Base-by-base conservation (phyloP, 768 basidiomycete genomes). In the Pisolithus orientalis region DNA sequence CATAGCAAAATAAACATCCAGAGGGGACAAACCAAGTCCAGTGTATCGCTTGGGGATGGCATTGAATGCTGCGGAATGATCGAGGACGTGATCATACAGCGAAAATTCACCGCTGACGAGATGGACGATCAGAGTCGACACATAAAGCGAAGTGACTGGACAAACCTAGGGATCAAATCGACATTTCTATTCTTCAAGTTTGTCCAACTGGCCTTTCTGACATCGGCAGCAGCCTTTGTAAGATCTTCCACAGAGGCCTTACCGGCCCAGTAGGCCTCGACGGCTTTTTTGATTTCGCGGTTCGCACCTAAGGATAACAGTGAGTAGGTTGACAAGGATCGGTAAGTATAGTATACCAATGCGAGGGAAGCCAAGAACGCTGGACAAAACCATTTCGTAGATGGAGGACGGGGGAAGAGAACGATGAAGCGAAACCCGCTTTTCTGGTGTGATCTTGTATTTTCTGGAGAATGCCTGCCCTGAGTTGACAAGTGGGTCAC, bases 1-100 rank as follows among this genome's bases (percentile, higher is more conserved):
- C 90, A 98, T 94, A 62, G 96, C 96, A 63, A 99, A 98, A 75
- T 90, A 96, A 67, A 94, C 85, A 73, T 99, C 95, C 59, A 98
- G 84, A 57, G 83, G 78, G 28, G 91, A 90, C 49, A 99, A 75
- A 52, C 85, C 84, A 59, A 90, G 87, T 49, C 87, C 86, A 54
- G 82, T 75, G 71, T 98, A 99, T 60, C 94, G 90, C 73, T 90
- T 84, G 60, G 95, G 95, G 70, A 99, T 90, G 65, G 88, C 92
- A 70, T 97, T 96, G 82, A 99, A 95, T 43, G 89, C 85, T 56
- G 87, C 83, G 57, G 93, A 93, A 75, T 95, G 93, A 75, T 98
- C 95, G 64, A 98, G 85, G 69, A 97, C 91, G 71, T 98, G 95
- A 73, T 97, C 95, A 71, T 97, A 99, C 56, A 99, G 84, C 32